Percentiles rank a stretch among this genome's conserved stretches.
phyloP scores from a whole-genome alignment of 164 flowering plant species.

The Houttuynia cordata region DNA sequence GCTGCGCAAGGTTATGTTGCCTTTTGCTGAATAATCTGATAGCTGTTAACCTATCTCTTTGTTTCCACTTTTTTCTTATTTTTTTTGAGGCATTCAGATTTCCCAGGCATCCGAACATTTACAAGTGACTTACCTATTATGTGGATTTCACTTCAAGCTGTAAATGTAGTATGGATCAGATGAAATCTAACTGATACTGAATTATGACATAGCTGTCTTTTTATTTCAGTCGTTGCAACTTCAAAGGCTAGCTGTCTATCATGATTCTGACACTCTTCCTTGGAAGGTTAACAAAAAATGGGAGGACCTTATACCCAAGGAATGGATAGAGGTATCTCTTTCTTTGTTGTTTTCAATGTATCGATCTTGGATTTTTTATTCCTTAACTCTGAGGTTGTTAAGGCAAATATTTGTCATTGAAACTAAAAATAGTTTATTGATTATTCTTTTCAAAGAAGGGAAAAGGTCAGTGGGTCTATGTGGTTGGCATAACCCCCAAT shows the following conservation, averaged over 20 bases:
- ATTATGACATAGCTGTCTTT: background rate
- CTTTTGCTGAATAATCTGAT: background rate
- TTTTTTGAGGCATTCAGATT: too few relatives aligned
- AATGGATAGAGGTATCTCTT: constrained; percentile 88
- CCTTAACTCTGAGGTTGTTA: background rate
- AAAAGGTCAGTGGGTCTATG: too few relatives aligned
- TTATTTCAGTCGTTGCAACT: constrained; percentile 74
- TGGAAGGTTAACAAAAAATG: constrained; percentile 78
- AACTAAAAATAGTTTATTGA: too few relatives aligned
- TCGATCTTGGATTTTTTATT: background rate
- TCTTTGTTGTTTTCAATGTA: background rate
- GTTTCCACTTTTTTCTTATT: too few relatives aligned
- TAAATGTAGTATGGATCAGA: too few relatives aligned
- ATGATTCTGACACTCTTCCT: constrained; percentile 64
- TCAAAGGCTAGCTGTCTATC: constrained; percentile 94
- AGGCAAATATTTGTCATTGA: too few relatives aligned
- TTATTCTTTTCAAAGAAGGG: too few relatives aligned
- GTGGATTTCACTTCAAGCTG: too few relatives aligned
- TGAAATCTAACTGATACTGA: background rate
- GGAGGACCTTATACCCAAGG: constrained; percentile 82
- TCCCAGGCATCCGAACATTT: too few relatives aligned
- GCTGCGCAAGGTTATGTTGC: constrained; percentile 65
- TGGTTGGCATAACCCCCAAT: too few relatives aligned
- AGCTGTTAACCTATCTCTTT: background rate
- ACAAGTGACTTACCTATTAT: too few relatives aligned